Conservation (phyloP, 441 rosid genomes). For the Pelargonium cotyledonis region DNA sequence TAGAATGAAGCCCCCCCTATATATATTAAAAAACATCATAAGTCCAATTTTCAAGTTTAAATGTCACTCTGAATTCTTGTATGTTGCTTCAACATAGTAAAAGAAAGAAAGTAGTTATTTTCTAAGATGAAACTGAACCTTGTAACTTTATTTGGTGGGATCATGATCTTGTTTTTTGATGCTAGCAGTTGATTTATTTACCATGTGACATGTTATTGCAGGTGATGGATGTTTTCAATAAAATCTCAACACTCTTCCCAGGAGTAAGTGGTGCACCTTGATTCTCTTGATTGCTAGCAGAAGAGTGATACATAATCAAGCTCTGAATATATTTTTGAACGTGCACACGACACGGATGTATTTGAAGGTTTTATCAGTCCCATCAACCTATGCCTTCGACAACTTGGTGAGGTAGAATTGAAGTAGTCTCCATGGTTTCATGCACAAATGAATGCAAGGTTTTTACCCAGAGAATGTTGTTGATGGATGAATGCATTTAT, state of each 20-base stretch:
- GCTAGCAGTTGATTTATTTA: neutral
- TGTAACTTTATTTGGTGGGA: neutral
- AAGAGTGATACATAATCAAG: neutral
- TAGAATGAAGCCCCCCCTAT: too few relatives aligned
- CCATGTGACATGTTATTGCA: conserved; percentile 20
- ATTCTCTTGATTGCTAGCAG: neutral
- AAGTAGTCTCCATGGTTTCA: too few relatives aligned
- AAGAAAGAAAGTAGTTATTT: neutral
- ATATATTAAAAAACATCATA: too few relatives aligned
- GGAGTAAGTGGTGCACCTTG: conserved; percentile 52
- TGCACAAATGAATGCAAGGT: too few relatives aligned
- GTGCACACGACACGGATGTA: neutral
- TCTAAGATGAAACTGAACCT: neutral
- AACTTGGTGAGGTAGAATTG: too few relatives aligned
- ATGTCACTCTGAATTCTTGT: neutral
- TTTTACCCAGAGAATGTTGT: too few relatives aligned
- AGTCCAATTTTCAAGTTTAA: neutral
- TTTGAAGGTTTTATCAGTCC: too few relatives aligned
- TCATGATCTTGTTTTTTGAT: too few relatives aligned
- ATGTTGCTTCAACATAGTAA: neutral
- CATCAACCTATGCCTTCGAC: too few relatives aligned
- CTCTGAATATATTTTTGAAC: neutral
- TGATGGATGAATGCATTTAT: too few relatives aligned
- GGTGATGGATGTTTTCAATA: conserved; percentile 95
- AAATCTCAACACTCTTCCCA: conserved; percentile 89